Conservation (phyloP, 176 grass and related monocot genomes). For the Zoysia pacifica region DNA sequence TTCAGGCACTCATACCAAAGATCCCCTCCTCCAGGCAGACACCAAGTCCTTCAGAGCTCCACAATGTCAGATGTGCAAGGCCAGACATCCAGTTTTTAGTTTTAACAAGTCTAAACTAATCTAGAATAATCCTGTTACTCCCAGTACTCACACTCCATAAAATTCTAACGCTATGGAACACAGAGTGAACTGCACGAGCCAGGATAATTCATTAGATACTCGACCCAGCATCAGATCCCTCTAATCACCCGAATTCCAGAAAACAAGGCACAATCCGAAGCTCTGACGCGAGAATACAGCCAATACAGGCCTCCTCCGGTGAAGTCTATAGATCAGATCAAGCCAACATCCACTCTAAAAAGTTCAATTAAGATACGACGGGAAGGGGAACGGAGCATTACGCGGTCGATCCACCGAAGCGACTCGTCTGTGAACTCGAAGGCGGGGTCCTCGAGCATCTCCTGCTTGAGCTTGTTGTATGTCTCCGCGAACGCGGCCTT, state of each 20-base stretch:
- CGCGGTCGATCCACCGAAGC: constrained; percentile 87
- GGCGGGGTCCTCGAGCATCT: constrained; percentile 86
- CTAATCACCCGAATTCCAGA: background rate
- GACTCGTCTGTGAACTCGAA: constrained; percentile 97
- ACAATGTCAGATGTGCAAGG: too few relatives aligned
- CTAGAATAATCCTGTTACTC: background rate
- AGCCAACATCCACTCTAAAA: background rate
- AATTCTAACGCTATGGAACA: background rate
- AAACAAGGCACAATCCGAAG: background rate
- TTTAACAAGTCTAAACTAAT: constrained; percentile 6
- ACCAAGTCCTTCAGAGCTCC: too few relatives aligned
- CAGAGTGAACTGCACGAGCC: background rate
- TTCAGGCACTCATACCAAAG: too few relatives aligned
- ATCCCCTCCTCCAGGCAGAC: too few relatives aligned
- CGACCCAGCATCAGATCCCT: background rate
- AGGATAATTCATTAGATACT: background rate
- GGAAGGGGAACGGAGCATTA: constrained; percentile 31
- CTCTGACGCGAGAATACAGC: constrained; percentile 10
- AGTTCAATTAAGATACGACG: background rate
- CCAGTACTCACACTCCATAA: background rate
- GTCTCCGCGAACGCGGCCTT: constrained; percentile 64
- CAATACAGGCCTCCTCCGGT: background rate
- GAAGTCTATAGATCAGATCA: constrained; percentile 13
- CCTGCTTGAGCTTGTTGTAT: constrained; percentile 72
- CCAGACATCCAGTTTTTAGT: too few relatives aligned